phyloP scores from a whole-genome alignment of 139 green algal genomes.

The Chlamydomonas asymmetrica region DNA sequence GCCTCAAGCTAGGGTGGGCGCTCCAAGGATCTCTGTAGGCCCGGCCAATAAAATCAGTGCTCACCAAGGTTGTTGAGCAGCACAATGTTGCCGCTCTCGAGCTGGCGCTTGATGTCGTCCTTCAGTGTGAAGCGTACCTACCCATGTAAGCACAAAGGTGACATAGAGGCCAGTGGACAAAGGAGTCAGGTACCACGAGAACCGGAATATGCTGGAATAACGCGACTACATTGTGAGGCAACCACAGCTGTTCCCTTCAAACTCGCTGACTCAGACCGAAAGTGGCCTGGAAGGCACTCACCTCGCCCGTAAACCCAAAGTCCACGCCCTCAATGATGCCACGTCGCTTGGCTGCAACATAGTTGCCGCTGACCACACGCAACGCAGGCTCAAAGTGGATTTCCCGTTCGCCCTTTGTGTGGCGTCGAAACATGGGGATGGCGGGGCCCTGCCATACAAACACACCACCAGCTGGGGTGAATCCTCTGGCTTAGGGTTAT shows the following conservation, averaged over 20 bases:
- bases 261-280: no score
- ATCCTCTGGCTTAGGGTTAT: background rate
- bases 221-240: no score
- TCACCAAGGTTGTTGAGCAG: slow-evolving; percentile 86
- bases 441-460: slow-evolving; percentile 49
- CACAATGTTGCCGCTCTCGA: slow-evolving; percentile 86
- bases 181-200: no score
- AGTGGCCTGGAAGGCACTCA: no score
- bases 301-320: slow-evolving; percentile 85
- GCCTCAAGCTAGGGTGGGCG: no score
- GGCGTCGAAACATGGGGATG: slow-evolving; percentile 86
- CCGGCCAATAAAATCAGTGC: no score
- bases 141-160: background rate
- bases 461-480: background rate
- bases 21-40: no score
- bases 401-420: slow-evolving; percentile 66
- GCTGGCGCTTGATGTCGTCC: slow-evolving; percentile 73
- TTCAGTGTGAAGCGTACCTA: slow-evolving; percentile 82
- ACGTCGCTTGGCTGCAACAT: slow-evolving; percentile 82
- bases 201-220: no score
- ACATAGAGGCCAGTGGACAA: no score
- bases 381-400: slow-evolving; percentile 31
- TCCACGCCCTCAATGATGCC: slow-evolving; percentile 92
- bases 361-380: slow-evolving; percentile 90
- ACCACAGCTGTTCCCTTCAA: no score